Percentiles rank a stretch among this genome's conserved stretches.
phyloP scores from a whole-genome alignment of 495 filamentous ascomycete species.

The Amniculicola lignicola region DNA sequence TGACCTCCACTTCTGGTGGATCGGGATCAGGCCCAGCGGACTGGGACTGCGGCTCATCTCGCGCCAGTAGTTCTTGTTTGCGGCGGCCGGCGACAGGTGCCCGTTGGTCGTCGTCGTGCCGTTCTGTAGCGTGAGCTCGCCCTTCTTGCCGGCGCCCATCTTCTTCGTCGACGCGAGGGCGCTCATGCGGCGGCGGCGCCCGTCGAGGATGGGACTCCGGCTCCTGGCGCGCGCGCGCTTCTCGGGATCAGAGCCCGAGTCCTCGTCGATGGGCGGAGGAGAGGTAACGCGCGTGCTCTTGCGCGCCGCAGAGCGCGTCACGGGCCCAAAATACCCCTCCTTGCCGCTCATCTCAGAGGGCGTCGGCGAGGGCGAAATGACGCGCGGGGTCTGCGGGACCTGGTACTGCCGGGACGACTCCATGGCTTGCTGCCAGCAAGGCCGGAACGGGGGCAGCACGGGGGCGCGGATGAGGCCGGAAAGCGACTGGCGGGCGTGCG shows the following conservation, averaged over 20 bases:
- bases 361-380: conserved; percentile 47
- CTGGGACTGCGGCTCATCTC: conserved; percentile 83
- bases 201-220: conserved; percentile 36
- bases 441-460: conserved; percentile 29
- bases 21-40: conserved; percentile 90
- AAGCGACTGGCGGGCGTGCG: conserved; percentile 20
- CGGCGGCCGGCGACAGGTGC: conserved; percentile 64
- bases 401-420: conserved; percentile 37
- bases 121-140: conserved; percentile 24
- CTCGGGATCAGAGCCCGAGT: conserved; percentile 37
- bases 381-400: conserved; percentile 43
- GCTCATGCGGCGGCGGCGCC: conserved; percentile 34
- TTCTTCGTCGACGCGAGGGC: conserved; percentile 28
- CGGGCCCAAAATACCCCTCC: conserved; percentile 44
- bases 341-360: conserved; percentile 40
- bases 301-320: conserved; percentile 39
- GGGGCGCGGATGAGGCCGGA: conserved; percentile 32
- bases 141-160: conserved; percentile 19
- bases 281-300: conserved; percentile 25
- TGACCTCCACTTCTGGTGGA: conserved; percentile 71
- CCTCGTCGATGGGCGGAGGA: conserved; percentile 34
- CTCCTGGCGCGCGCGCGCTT: conserved; percentile 38
- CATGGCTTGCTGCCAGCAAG: conserved; percentile 36
- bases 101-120: conserved; percentile 60
- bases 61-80: conserved; percentile 61